Conservation (phyloP, 2,329 filamentous ascomycete genomes). For the Ophiocordyceps camponoti-rufipedis region DNA sequence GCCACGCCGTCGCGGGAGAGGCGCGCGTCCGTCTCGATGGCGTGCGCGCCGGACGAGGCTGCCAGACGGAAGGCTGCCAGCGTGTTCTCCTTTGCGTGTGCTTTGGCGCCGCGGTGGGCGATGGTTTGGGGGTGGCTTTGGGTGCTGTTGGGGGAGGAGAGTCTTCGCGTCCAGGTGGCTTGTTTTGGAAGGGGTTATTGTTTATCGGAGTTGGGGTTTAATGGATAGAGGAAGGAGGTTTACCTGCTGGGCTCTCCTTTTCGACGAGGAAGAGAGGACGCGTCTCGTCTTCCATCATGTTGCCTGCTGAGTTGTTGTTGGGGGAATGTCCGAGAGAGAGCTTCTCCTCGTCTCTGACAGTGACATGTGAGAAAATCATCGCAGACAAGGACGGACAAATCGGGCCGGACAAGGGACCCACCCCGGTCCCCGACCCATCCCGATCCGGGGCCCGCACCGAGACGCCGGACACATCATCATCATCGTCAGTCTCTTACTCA, state of each 20-base stretch:
- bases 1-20: slow-evolving; percentile 67
- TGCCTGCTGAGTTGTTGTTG: background rate
- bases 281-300: background rate
- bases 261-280: background rate
- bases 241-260: background rate
- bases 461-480: too few relatives aligned
- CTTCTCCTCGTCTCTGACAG: too few relatives aligned
- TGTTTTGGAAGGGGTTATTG: too few relatives aligned
- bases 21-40: slow-evolving; percentile 78
- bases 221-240: background rate
- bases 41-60: slow-evolving; percentile 55
- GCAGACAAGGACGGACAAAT: too few relatives aligned
- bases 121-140: slow-evolving; percentile 48
- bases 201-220: too few relatives aligned
- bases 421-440: too few relatives aligned
- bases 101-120: slow-evolving; percentile 65
- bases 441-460: too few relatives aligned
- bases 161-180: background rate
- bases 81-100: slow-evolving; percentile 68
- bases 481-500: too few relatives aligned
- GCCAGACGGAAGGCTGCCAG: slow-evolving; percentile 63
- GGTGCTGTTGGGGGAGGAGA: background rate
- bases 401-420: too few relatives aligned
- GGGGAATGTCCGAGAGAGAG: too few relatives aligned
- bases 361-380: too few relatives aligned